Evolutionary conservation across 345 rosid species (phyloP), one percentile per base, ranked within the genome.

Genomic region (Melaleuca quinquenervia): DNA sequence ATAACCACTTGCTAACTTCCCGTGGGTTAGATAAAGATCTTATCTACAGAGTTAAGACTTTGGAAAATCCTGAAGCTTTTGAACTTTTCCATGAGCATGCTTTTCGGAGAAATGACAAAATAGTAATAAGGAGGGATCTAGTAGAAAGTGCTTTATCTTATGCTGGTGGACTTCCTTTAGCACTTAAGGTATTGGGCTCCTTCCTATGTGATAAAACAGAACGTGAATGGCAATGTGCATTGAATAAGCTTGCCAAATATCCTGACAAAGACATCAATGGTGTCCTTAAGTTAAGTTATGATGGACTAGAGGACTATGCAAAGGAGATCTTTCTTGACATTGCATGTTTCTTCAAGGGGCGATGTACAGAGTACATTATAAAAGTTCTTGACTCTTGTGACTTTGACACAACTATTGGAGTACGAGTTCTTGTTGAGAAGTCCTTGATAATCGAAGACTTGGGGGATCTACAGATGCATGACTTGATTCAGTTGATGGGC

Each of bases 391-490:
- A 41, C 4, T 2, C 3, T 41, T 53, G 56, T 21, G 56, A 3
- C 20, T 53, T 7, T 53, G 2, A 20, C 10, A 0, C 0, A 5
- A 20, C 56, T 20, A 53, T 0, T 20, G 56, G 56, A 2, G 6
- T 53, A 0, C 11, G 21, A 21, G 0, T 0, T 53, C 56, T 53
- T 11, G 20, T 53, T 53, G 26, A 53, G 26, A 9, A 0, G 10
- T 20, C 56, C 26, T 53, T 53, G 0, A 53, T 53, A 24, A 41
- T 7, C 7, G 56, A 53, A 53, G 56, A 5, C n/a, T n/a, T 20
- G 11, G 0, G 20, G 5, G 26, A 53, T 24, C 56, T 53, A 7
- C 56, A 53, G 0, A 53, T 53, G 56, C 56, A 53, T 0, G 26
- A 53, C 3, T 53, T 53, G 21, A 53, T 53, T 0, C 56, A 53